These are phyloP conservation scores for Dictyostelium citrinum DNA, from an alignment of 78 protist genomes.

Conservation along the genomic window DNA sequence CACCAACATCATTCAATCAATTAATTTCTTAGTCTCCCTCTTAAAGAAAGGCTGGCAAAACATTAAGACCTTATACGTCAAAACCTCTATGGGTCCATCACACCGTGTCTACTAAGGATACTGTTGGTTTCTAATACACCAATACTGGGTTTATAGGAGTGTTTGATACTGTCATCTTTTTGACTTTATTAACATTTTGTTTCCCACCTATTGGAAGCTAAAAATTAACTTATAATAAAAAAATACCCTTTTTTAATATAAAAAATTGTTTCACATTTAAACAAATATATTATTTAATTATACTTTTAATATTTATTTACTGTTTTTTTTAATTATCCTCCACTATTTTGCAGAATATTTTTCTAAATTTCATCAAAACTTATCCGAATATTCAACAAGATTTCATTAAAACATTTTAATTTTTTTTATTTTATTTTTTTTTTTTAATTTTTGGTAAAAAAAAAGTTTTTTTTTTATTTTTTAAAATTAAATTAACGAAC, in stretches of 20 bases:
- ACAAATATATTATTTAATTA: too few relatives aligned
- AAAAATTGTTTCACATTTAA: too few relatives aligned
- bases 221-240: background rate
- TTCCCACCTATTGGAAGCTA: slow-evolving; percentile 15
- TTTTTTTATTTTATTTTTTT: background rate
- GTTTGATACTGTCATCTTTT: background rate
- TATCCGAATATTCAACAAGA: background rate
- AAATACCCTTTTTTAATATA: slow-evolving; percentile 8
- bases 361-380: background rate
- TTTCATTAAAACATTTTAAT: background rate
- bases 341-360: too few relatives aligned
- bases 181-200: background rate
- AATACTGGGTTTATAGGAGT: background rate
- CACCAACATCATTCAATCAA: slow-evolving; percentile 92
- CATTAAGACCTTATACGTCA: slow-evolving; percentile 96
- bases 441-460: background rate
- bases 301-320: too few relatives aligned
- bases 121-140: background rate
- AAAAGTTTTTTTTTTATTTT: background rate
- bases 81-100: slow-evolving; percentile 97
- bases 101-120: slow-evolving; percentile 91
- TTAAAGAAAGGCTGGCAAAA: slow-evolving; percentile 99
- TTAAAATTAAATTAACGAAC: background rate
- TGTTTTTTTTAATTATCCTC: too few relatives aligned
- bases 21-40: slow-evolving; percentile 99